phyloP scores from a whole-genome alignment of 345 rosid species.

The Citrus cavaleriei region DNA sequence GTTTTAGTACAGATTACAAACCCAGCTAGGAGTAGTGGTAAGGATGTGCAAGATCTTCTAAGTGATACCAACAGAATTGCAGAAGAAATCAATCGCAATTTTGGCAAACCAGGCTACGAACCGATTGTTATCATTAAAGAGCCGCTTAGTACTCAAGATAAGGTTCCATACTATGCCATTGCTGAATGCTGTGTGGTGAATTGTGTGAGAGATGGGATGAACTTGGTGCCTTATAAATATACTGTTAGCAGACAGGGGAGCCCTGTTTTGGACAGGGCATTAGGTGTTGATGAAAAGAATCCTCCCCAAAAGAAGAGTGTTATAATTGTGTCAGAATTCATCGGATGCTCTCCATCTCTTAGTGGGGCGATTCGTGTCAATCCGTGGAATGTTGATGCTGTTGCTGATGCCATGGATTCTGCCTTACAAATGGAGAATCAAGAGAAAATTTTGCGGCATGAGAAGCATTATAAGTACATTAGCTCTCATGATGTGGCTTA shows the following conservation, averaged over 20 bases:
- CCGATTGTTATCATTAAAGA: slow-evolving; percentile 59
- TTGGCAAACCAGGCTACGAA: slow-evolving; percentile 49
- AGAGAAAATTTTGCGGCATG: slow-evolving; percentile 71
- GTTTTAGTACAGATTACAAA: slow-evolving; percentile 75
- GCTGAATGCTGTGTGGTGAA: slow-evolving; percentile 78
- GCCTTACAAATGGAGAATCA: slow-evolving; percentile 39
- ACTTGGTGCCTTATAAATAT: slow-evolving; percentile 76
- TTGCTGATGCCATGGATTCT: slow-evolving; percentile 55
- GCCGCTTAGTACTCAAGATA: slow-evolving; percentile 56
- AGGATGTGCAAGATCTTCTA: slow-evolving; percentile 62
- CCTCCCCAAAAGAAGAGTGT: slow-evolving; percentile 46
- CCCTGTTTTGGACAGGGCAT: slow-evolving; percentile 48
- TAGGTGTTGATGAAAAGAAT: slow-evolving; percentile 39
- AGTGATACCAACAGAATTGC: slow-evolving; percentile 39
- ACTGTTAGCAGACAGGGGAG: slow-evolving; percentile 73
- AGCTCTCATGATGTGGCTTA: slow-evolving; percentile 78
- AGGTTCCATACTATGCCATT: slow-evolving; percentile 60
- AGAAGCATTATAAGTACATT: slow-evolving; percentile 77
- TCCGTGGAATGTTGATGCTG: slow-evolving; percentile 73
- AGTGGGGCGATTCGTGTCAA: slow-evolving; percentile 87
- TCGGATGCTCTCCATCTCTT: slow-evolving; percentile 86
- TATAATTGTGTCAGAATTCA: slow-evolving; percentile 79
- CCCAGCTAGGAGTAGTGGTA: slow-evolving; percentile 77
- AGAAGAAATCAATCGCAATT: slow-evolving; percentile 46
- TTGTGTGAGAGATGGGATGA: slow-evolving; percentile 89